These are phyloP conservation scores for Golubevia sp. DNA, from an alignment of 1,284 basidiomycete species.

Conservation along the genomic window DNA sequence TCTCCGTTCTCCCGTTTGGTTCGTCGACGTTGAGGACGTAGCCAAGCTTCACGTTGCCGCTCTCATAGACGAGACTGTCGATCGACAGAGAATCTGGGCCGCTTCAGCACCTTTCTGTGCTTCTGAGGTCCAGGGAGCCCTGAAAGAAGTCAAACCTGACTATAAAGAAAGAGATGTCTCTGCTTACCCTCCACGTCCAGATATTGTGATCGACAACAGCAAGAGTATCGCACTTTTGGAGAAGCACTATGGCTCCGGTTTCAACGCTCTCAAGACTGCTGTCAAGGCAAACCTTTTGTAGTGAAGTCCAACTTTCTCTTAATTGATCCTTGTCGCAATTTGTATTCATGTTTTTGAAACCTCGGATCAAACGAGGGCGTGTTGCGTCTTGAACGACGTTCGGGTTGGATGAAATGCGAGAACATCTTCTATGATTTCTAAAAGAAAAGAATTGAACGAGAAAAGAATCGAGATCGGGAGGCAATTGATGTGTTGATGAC, in stretches of 20 bases:
- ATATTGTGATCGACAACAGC: background rate
- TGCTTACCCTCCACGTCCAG: background rate
- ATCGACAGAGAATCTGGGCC: slow-evolving; percentile 2
- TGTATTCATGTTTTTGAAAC: too few species aligned
- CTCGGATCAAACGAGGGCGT: too few species aligned
- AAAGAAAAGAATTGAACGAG: too few species aligned
- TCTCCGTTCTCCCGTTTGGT: background rate
- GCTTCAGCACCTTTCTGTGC: background rate
- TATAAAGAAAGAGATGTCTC: background rate
- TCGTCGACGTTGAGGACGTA: slow-evolving; percentile 3
- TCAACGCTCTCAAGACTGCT: too few species aligned
- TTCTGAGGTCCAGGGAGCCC: slow-evolving; percentile 3
- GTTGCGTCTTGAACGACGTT: too few species aligned
- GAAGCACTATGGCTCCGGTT: background rate
- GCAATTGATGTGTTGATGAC: too few species aligned
- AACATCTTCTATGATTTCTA: too few species aligned
- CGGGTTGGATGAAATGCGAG: too few species aligned
- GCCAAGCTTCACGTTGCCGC: slow-evolving; percentile 9
- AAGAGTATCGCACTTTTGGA: background rate
- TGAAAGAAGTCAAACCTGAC: slow-evolving; percentile 8
- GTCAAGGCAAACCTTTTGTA: too few species aligned
- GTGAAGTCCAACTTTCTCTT: too few species aligned
- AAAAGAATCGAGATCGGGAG: too few species aligned
- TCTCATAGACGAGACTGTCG: background rate
- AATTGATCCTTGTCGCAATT: too few species aligned